These are phyloP conservation scores for Papiliotrema flavescens DNA, from an alignment of 1,284 basidiomycete species.

Conservation along the genomic window DNA sequence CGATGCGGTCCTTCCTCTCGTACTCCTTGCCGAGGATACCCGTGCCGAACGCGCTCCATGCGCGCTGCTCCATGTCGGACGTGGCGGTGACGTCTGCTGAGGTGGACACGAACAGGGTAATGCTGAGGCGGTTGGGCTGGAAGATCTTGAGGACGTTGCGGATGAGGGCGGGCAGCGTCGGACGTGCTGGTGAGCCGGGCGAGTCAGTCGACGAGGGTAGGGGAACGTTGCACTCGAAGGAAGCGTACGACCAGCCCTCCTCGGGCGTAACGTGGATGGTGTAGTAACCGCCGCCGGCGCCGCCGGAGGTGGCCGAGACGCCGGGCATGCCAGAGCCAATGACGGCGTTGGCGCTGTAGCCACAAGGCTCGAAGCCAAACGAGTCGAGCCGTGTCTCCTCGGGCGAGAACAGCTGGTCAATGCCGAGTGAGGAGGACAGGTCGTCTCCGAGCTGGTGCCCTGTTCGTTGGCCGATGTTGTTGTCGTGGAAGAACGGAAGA, in stretches of 20 bases:
- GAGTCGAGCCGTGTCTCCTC: slow-evolving; percentile 81
- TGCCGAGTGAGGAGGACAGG: slow-evolving; percentile 73
- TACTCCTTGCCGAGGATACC: slow-evolving; percentile 46
- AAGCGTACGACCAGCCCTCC: slow-evolving; percentile 94
- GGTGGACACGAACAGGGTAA: slow-evolving; percentile 87
- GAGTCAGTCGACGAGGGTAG: slow-evolving; percentile 48
- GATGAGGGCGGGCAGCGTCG: slow-evolving; percentile 75
- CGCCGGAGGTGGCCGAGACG: slow-evolving; percentile 11
- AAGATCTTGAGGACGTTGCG: slow-evolving; percentile 88
- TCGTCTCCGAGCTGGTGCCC: slow-evolving; percentile 62
- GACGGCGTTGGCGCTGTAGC: slow-evolving; percentile 93
- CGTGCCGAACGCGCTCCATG: slow-evolving; percentile 36
- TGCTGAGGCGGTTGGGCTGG: slow-evolving; percentile 77
- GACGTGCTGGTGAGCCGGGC: slow-evolving; percentile 16
- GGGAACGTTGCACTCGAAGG: slow-evolving; percentile 98
- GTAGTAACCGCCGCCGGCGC: slow-evolving; percentile 79
- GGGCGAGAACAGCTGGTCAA: slow-evolving; percentile 75
- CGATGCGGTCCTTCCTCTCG: slow-evolving; percentile 86
- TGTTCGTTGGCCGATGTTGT: slow-evolving; percentile 12
- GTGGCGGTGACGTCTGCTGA: slow-evolving; percentile 52
- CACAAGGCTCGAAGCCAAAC: slow-evolving; percentile 92
- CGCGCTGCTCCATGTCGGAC: slow-evolving; percentile 22
- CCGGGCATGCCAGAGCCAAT: slow-evolving; percentile 55
- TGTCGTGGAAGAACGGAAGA: slow-evolving; percentile 67
- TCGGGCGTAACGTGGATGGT: slow-evolving; percentile 99